Base-by-base conservation (phyloP, 1,284 basidiomycete genomes). In the Takashimella tepidaria region DNA sequence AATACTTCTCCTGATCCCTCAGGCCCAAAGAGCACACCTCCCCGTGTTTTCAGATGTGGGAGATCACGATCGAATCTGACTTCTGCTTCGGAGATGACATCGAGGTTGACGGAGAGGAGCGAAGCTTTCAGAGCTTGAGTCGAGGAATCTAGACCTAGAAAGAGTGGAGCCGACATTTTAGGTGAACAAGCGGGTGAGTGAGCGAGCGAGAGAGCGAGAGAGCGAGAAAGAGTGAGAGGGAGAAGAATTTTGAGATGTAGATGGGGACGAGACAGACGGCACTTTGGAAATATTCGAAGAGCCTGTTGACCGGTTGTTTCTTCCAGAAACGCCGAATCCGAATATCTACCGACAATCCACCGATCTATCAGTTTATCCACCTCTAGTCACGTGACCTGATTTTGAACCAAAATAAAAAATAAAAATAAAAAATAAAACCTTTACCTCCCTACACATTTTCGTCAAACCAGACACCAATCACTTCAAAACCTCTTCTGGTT, bases 81-180 rank as follows among this genome's bases (percentile, higher is more conserved):
- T 8, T 85, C 79, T 13, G 82, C 79, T 70, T 92, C 87, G 63
- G 85, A 81, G 3, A 89, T 77, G 46, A 89, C 79, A 20, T 78
- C 73, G 41, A 82, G 81, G 50, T 84, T 78, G 41, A 82, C 77
- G 21, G 82, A 76, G 58, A 89, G 81, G 44, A 92, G 70, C 1
- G 76, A 76, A 0, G 76, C 77, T 73, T 92, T 93, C 62, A 92
- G 81, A 51, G 88, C 86, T 69, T 96, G 90, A 0, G 89, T 93
- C 5, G 88, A 90, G 45, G 90, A 81, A 73, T 95, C 90, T 53
- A 93, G 80, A 12, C 91, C 90, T 23, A 93, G 84, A 71, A 91
- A 92, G 52, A 87, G 82, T 6, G 79, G 79, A 20, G 11, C 43
- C 21, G 40, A 41, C 16, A 6, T 20, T 13, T 46, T 20, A 22